Evolutionary conservation across 176 grass and related monocot species (phyloP).

Genomic region (Avena sativa): DNA sequence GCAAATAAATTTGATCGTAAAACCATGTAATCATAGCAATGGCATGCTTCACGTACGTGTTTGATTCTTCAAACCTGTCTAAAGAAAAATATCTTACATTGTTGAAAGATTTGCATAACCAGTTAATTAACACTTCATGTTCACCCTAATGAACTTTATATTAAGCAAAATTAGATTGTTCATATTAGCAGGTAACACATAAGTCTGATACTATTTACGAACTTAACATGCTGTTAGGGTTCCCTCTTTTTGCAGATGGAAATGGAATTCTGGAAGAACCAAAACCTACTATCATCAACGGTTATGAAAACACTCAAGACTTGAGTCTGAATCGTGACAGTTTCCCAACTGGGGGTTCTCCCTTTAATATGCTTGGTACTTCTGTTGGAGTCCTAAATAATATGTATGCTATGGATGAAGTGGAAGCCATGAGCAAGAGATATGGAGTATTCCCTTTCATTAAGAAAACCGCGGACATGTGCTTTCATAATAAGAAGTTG

Average conservation of each 20-base stretch:
- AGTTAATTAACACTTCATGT: background rate
- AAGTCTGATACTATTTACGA: background rate
- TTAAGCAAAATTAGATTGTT: too few species aligned
- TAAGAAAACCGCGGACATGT: slow-evolving; percentile 41
- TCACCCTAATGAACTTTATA: too few species aligned
- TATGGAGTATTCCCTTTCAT: slow-evolving; percentile 50
- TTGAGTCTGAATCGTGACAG: slow-evolving; percentile 36
- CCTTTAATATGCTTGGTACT: slow-evolving; percentile 51
- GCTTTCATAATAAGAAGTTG: background rate
- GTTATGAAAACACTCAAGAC: background rate
- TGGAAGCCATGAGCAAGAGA: slow-evolving; percentile 30
- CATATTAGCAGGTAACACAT: background rate
- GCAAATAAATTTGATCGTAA: background rate
- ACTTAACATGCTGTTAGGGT: background rate
- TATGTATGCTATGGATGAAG: slow-evolving; percentile 23
- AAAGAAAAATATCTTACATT: background rate
- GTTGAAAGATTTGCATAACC: background rate
- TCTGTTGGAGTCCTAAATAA: slow-evolving; percentile 48
- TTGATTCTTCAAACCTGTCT: background rate
- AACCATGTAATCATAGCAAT: background rate
- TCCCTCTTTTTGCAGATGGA: slow-evolving; percentile 21
- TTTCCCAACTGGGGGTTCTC: slow-evolving; percentile 30
- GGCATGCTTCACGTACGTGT: background rate
- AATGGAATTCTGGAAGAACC: background rate
- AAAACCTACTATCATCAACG: background rate